Evolutionary conservation across 306 rosid genomes (phyloP).

Genomic region (Cicer cuneatum): DNA sequence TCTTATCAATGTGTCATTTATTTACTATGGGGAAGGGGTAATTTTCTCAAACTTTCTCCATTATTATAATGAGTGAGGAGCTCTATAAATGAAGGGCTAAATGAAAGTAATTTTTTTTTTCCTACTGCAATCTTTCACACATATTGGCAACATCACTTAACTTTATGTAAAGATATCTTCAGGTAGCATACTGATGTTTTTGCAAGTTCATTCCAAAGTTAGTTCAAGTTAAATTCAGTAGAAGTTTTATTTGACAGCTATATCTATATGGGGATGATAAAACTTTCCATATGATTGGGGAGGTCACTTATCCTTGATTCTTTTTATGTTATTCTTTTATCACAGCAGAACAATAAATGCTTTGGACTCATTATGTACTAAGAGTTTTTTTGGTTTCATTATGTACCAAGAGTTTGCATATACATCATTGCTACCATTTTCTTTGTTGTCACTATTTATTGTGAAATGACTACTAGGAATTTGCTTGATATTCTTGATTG

Average conservation of each 20-base stretch:
- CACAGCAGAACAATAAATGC: background rate
- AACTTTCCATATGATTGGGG: slow-evolving; percentile 1
- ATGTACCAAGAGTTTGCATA: slow-evolving; percentile 28
- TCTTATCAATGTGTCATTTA: slow-evolving; percentile 32
- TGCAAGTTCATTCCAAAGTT: slow-evolving; percentile 1
- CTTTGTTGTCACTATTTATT: slow-evolving; percentile 34
- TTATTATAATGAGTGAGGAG: slow-evolving; percentile 14
- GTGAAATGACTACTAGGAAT: slow-evolving; percentile 30
- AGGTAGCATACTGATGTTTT: slow-evolving; percentile 15
- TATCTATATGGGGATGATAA: slow-evolving; percentile 3
- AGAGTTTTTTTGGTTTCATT: slow-evolving; percentile 31
- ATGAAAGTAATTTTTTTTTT: slow-evolving; percentile 23
- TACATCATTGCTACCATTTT: background rate
- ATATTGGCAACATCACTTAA: slow-evolving; percentile 24
- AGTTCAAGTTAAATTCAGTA: slow-evolving; percentile 7
- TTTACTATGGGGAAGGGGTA: background rate
- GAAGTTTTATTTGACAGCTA: background rate
- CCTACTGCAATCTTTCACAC: slow-evolving; percentile 9
- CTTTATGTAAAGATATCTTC: slow-evolving; percentile 25
- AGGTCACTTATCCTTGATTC: slow-evolving; percentile 6
- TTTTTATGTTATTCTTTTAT: slow-evolving; percentile 15
- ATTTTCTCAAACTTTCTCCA: background rate
- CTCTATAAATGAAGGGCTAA: slow-evolving; percentile 13
- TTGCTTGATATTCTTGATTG: slow-evolving; percentile 41
- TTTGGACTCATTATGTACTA: slow-evolving; percentile 13